Percentiles rank a stretch among this genome's conserved stretches.
phyloP scores from a whole-genome alignment of 129 eudicot genomes.

The Flaveria sonorensis region DNA sequence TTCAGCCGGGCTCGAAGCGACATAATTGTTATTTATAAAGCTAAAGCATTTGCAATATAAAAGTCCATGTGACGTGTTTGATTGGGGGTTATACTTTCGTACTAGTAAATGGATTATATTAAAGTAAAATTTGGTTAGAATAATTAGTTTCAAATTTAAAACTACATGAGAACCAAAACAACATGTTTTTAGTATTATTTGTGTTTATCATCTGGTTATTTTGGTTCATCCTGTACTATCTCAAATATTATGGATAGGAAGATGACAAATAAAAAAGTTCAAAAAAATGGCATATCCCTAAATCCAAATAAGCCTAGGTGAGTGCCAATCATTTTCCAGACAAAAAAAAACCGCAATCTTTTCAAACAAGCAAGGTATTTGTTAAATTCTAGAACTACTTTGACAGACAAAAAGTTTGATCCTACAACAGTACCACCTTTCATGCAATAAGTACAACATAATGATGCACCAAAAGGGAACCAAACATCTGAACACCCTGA shows the following conservation, averaged over 20 bases:
- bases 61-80: background rate
- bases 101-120: too few species aligned
- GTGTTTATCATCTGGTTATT: background rate
- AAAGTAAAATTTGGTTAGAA: too few species aligned
- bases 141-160: too few species aligned
- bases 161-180: background rate
- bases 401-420: constrained; percentile 25
- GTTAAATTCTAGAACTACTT: constrained; percentile 25
- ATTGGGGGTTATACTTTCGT: background rate
- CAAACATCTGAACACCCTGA: constrained; percentile 25
- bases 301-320: constrained; percentile 2
- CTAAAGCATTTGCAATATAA: background rate
- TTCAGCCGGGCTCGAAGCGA: too few species aligned
- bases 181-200: background rate
- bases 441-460: constrained; percentile 31
- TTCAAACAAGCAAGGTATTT: constrained; percentile 29
- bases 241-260: background rate
- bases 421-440: constrained; percentile 20
- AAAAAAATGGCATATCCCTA: constrained; percentile 8
- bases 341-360: constrained; percentile 9
- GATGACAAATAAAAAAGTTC: background rate
- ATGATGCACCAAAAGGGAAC: constrained; percentile 30
- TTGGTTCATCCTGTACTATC: background rate
- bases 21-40: background rate
- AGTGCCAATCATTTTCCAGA: background rate